phyloP scores from a whole-genome alignment of 1,139 yeast genomes.

The Torulaspora pretoriensis region DNA sequence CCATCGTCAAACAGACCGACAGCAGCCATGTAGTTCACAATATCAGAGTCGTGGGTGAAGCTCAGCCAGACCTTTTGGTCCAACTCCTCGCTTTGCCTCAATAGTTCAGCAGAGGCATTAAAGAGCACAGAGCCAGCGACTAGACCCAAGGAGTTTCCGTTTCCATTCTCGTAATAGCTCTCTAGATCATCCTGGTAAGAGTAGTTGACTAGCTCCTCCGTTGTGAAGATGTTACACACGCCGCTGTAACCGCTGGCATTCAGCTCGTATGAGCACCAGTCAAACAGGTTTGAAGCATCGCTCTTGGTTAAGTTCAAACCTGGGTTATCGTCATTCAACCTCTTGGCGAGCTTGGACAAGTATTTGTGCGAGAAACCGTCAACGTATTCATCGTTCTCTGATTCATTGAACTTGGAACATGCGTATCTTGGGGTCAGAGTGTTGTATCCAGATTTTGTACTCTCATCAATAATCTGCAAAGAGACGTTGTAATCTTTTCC shows the following conservation, averaged over 20 bases:
- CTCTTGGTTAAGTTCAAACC: constrained; percentile 42
- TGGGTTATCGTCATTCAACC: constrained; percentile 41
- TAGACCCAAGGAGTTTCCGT: constrained; percentile 46
- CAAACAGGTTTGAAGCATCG: constrained; percentile 46
- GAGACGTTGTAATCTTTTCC: constrained; percentile 17
- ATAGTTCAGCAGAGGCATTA: constrained; percentile 41
- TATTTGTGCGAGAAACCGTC: constrained; percentile 30
- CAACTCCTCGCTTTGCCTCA: constrained; percentile 24
- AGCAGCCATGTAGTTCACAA: constrained; percentile 48
- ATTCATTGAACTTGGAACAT: constrained; percentile 33
- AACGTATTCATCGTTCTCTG: constrained; percentile 24
- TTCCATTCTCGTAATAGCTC: constrained; percentile 51
- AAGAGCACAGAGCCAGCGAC: constrained; percentile 49
- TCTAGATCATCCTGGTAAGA: constrained; percentile 46
- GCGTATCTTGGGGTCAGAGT: constrained; percentile 39
- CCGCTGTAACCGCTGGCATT: constrained; percentile 52
- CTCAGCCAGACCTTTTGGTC: constrained; percentile 40
- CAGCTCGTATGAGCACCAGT: constrained; percentile 55
- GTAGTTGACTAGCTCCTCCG: constrained; percentile 50
- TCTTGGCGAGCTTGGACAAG: constrained; percentile 39
- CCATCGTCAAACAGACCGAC: constrained; percentile 46
- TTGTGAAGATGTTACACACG: constrained; percentile 51
- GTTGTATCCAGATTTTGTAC: constrained; percentile 40
- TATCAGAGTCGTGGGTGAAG: constrained; percentile 59
- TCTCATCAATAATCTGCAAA: constrained; percentile 35